Conservation (phyloP, 345 rosid species). For the Mangifera indica region DNA sequence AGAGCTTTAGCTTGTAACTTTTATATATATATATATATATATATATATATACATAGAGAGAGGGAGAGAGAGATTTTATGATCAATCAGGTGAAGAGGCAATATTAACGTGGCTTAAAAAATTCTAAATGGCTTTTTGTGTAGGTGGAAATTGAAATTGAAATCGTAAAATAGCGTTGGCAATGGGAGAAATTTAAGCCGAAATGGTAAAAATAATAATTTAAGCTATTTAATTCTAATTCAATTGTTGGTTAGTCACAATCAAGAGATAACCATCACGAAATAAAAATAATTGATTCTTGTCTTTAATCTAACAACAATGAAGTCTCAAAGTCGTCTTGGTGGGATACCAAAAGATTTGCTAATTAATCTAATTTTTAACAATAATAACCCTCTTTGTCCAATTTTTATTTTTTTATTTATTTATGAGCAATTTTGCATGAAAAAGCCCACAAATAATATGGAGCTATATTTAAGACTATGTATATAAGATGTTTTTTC, state of each 20-base stretch:
- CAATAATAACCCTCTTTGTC: no score
- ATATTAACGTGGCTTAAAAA: background rate
- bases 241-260: background rate
- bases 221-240: background rate
- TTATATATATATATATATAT: background rate
- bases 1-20: background rate
- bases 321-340: no score
- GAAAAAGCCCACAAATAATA: no score
- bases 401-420: no score
- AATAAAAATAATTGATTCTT: conserved; percentile 1
- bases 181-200: background rate
- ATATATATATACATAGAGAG: no score
- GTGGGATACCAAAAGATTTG: no score
- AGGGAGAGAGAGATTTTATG: no score
- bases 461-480: no score
- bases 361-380: no score
- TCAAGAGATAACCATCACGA: conserved; percentile 10
- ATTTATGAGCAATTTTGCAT: no score
- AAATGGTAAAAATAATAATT: background rate
- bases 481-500: no score
- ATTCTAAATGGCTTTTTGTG: background rate
- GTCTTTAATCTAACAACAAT: background rate
- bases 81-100: background rate
- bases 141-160: background rate
- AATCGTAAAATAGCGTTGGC: background rate